These are phyloP conservation scores for Apophysomyces ossiformis DNA, from an alignment of 371 early-diverging fungal species.

Conservation along the genomic window DNA sequence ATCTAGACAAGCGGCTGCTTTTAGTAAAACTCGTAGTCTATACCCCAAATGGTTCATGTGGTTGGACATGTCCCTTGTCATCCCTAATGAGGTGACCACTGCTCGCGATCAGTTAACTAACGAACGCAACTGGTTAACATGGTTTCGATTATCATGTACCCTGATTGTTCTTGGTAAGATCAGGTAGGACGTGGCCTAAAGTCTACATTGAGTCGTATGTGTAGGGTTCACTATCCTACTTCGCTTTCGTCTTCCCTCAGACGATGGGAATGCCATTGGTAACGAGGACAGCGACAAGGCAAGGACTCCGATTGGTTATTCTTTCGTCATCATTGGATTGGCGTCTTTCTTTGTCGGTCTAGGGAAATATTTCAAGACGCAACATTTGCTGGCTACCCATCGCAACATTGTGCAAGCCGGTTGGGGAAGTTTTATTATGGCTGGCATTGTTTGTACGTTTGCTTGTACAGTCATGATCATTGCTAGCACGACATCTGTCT, in stretches of 20 bases:
- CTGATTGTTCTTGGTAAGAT: conserved; percentile 44
- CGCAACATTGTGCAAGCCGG: conserved; percentile 41
- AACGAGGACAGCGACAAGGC: conserved; percentile 10
- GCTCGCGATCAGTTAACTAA: conserved; percentile 47
- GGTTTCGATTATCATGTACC: conserved; percentile 45
- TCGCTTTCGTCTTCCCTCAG: conserved; percentile 43
- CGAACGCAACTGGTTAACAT: conserved; percentile 52
- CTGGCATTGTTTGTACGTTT: conserved; percentile 32
- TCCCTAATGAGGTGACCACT: conserved; percentile 35
- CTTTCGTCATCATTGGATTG: conserved; percentile 43
- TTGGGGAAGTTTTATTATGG: conserved; percentile 39
- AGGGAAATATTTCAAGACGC: conserved; percentile 48
- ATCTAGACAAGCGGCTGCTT: neutral
- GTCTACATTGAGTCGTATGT: neutral
- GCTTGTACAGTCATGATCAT: conserved; percentile 44
- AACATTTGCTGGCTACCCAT: conserved; percentile 30
- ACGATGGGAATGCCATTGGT: neutral
- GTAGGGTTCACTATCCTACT: conserved; percentile 45
- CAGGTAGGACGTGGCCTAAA: neutral
- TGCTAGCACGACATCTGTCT: conserved; percentile 13
- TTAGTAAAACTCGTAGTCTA: neutral
- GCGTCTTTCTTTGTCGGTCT: conserved; percentile 31
- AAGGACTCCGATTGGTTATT: conserved; percentile 33
- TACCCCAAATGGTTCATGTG: neutral
- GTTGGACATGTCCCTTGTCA: conserved; percentile 29